Conservation (phyloP, 768 basidiomycete genomes). For the Flagelloscypha sp. region DNA sequence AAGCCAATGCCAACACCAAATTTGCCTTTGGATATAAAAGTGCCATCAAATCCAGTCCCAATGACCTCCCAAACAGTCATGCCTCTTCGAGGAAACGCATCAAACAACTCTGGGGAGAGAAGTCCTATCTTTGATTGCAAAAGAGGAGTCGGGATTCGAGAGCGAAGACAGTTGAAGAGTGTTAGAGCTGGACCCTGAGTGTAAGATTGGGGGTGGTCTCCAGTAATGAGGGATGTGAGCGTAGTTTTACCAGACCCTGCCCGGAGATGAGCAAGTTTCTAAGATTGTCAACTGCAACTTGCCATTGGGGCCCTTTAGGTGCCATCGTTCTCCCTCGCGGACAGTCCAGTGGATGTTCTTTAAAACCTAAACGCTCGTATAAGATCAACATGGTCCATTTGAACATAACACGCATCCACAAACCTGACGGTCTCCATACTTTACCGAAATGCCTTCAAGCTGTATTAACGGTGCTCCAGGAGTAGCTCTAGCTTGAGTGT, state of each 20-base stretch:
- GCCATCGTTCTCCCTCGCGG: slow-evolving; percentile 77
- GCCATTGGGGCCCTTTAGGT: slow-evolving; percentile 87
- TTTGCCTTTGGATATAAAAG: slow-evolving; percentile 49
- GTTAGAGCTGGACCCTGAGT: slow-evolving; percentile 42
- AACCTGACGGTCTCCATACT: slow-evolving; percentile 50
- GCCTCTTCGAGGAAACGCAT: slow-evolving; percentile 75
- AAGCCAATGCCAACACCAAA: slow-evolving; percentile 39
- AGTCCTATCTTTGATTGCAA: slow-evolving; percentile 67
- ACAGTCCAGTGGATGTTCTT: slow-evolving; percentile 77
- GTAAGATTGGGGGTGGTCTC: slow-evolving; percentile 94
- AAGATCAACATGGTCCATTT: slow-evolving; percentile 37
- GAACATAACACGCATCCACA: slow-evolving; percentile 59
- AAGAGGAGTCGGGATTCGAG: slow-evolving; percentile 55
- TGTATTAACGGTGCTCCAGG: not conserved
- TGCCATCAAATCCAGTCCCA: slow-evolving; percentile 85
- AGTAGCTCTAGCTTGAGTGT: not conserved
- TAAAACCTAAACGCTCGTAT: slow-evolving; percentile 48
- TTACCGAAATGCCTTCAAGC: slow-evolving; percentile 4
- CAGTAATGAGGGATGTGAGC: slow-evolving; percentile 79
- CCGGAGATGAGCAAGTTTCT: not conserved
- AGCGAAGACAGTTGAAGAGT: slow-evolving; percentile 58
- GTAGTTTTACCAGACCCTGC: slow-evolving; percentile 93
- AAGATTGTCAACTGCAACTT: slow-evolving; percentile 10
- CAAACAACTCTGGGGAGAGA: slow-evolving; percentile 83
- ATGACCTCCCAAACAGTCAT: slow-evolving; percentile 74